Evolutionary conservation across 257 asterid species (phyloP).

Genomic region (Solanum piurae): DNA sequence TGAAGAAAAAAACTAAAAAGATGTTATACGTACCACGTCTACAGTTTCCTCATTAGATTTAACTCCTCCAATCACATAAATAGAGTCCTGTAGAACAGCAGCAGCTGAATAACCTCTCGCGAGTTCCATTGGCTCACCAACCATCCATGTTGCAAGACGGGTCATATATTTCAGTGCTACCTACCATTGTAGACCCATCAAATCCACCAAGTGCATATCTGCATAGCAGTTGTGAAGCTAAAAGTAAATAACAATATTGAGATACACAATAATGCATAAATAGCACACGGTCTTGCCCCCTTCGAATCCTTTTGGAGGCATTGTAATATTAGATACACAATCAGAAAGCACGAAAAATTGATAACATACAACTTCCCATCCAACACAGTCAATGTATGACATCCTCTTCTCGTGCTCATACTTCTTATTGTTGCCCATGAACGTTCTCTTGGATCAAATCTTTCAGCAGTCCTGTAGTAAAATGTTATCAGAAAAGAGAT

Average conservation of each 20-base stretch:
- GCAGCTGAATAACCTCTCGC: conserved; percentile 54
- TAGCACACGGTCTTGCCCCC: background rate
- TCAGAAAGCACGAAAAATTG: background rate
- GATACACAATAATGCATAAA: background rate
- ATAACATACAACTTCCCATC: conserved; percentile 60
- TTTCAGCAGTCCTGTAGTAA: conserved; percentile 62
- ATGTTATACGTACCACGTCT: conserved; percentile 32
- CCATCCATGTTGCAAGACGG: conserved; percentile 53
- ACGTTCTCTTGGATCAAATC: conserved; percentile 83
- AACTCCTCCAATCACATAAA: conserved; percentile 65
- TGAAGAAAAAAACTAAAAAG: background rate
- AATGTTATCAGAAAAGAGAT: background rate
- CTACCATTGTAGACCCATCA: conserved; percentile 45
- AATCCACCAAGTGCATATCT: conserved; percentile 74
- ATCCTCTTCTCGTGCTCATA: conserved; percentile 52
- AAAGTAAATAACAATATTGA: background rate
- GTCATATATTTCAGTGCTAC: conserved; percentile 59
- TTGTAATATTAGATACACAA: background rate
- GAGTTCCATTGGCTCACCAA: conserved; percentile 44
- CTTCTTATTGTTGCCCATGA: conserved; percentile 52
- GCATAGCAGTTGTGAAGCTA: background rate
- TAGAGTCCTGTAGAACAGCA: conserved; percentile 38
- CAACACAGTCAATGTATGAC: conserved; percentile 53
- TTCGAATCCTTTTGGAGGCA: background rate
- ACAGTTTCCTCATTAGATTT: conserved; percentile 15